Conservation (phyloP, 164 flowering plant genomes). For the Litsea cubeba region DNA sequence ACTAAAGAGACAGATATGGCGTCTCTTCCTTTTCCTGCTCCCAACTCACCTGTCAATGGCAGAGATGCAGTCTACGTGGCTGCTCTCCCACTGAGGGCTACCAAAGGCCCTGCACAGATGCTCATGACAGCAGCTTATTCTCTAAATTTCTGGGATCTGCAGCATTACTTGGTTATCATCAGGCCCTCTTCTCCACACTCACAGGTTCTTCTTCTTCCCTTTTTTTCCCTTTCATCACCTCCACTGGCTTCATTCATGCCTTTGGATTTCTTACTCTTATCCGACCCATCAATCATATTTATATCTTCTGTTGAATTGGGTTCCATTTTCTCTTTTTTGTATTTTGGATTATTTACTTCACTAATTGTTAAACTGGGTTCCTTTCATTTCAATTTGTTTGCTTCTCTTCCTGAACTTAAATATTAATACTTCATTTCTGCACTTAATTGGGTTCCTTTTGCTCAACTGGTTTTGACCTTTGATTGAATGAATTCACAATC, state of each 20-base stretch:
- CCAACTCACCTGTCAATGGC: conserved; percentile 13
- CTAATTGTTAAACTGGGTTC: too few species aligned
- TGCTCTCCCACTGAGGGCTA: conserved; percentile 58
- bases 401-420: too few species aligned
- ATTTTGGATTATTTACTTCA: too few species aligned
- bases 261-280: neutral
- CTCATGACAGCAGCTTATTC: conserved; percentile 58
- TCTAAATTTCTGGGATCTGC: conserved; percentile 60
- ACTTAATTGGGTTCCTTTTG: neutral
- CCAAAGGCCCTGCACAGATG: conserved; percentile 68
- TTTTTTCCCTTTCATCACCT: neutral
- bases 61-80: conserved; percentile 60
- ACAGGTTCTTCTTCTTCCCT: conserved; percentile 22
- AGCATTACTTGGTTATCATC: conserved; percentile 77
- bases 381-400: too few species aligned
- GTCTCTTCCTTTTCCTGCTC: conserved; percentile 10
- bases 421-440: too few species aligned
- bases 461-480: neutral
- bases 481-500: neutral
- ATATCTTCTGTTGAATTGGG: neutral
- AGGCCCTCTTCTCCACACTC: conserved; percentile 33
- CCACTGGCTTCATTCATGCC: neutral
- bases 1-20: conserved; percentile 15
- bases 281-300: neutral
- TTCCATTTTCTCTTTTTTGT: neutral